Evolutionary conservation across 805 yeast genomes (phyloP), one percentile per base, ranked within the genome.

Genomic region (Starmerella ratchasimensis): DNA sequence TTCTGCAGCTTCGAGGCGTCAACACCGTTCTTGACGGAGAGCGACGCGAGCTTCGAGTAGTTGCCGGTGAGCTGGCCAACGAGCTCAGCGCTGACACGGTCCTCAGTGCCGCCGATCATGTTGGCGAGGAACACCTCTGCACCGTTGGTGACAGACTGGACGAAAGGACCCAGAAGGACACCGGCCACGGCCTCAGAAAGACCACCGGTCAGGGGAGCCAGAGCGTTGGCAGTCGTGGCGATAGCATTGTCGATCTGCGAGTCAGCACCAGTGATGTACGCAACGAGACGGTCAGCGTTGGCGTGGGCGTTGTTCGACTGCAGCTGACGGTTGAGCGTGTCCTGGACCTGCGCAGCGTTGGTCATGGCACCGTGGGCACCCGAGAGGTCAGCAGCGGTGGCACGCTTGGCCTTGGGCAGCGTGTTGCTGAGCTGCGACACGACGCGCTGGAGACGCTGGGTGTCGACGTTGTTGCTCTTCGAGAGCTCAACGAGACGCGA

Each of bases 241-340:
- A 51, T 37, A 27, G 51, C 47, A 32, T 51, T 53, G 41, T 55
- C 58, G 33, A 50, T 51, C 45, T 53, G 58, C 28, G 55, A 51
- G 35, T 54, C 59, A 18, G 55, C 46, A 15, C 57, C 58, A 21
- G 58, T 51, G 34, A 55, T 46, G 42, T 20, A 47, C 25, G 48
- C 47, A 10, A 28, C 34, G 25, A 47, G 29, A 15, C 43, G 45
- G 37, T 31, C 41, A 7, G 30, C 32, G 19, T 28, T 15, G 21
- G 37, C 37, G 34, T 42, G 46, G 15, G 37, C 26, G 25, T 20
- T 20, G 24, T 25, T 20, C 17, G 18, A 5, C 28, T 36, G 24
- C 29, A 47, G 31, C 37, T 36, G 47, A 28, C 33, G 23, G 43
- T 27, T 36, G 30, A 42, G 25, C 13, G 37, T 41, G 33, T 37